Conservation (phyloP, 805 yeast species). For the Wickerhamiella nectarea region DNA sequence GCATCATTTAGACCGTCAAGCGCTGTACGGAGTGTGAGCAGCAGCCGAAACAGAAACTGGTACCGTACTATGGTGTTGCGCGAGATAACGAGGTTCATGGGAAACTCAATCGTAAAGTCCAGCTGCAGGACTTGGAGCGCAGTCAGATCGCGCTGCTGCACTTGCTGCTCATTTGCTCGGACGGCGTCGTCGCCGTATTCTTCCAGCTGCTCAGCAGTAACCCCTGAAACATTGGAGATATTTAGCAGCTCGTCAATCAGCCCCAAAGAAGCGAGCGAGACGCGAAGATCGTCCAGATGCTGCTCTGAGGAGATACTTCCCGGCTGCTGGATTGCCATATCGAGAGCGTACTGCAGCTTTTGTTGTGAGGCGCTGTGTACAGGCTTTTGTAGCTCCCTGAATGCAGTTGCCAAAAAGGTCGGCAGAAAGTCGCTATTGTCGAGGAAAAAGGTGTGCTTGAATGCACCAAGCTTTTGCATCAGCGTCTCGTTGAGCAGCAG, state of each 20-base stretch:
- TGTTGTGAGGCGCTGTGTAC: slow-evolving; percentile 21
- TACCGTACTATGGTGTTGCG: slow-evolving; percentile 61
- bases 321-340: slow-evolving; percentile 28
- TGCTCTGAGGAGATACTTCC: slow-evolving; percentile 28
- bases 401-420: slow-evolving; percentile 37
- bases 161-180: neutral
- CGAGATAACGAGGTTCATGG: slow-evolving; percentile 61
- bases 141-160: slow-evolving; percentile 9
- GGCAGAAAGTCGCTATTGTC: slow-evolving; percentile 39
- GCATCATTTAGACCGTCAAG: slow-evolving; percentile 46
- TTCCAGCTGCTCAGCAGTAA: slow-evolving; percentile 20
- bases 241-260: slow-evolving; percentile 27
- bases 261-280: slow-evolving; percentile 23
- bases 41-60: slow-evolving; percentile 64
- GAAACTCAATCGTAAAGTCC: slow-evolving; percentile 55
- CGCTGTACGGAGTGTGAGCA: slow-evolving; percentile 48
- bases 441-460: slow-evolving; percentile 47
- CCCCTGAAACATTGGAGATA: slow-evolving; percentile 26
- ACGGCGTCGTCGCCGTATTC: slow-evolving; percentile 1
- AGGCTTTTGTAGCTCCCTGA: slow-evolving; percentile 39
- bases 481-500: slow-evolving; percentile 46
- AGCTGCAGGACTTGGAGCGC: slow-evolving; percentile 28
- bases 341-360: slow-evolving; percentile 28
- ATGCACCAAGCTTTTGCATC: slow-evolving; percentile 31
- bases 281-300: slow-evolving; percentile 25